These are phyloP conservation scores for Trichothecium roseum DNA, from an alignment of 2,329 filamentous ascomycete species.

Conservation along the genomic window DNA sequence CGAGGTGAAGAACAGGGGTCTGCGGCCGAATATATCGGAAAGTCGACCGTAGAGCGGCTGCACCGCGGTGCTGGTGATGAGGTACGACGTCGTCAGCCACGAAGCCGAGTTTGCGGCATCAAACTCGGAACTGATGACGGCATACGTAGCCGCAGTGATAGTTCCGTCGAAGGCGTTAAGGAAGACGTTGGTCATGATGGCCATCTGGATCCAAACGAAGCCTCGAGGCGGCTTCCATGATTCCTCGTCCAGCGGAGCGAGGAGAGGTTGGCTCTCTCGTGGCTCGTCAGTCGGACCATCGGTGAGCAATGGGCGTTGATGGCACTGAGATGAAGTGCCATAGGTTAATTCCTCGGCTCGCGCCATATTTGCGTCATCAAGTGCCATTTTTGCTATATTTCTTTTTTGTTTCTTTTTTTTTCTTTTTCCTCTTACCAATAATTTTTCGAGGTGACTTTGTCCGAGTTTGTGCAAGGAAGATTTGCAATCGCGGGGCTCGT, in stretches of 20 bases:
- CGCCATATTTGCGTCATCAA: neutral
- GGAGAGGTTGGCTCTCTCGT: constrained; percentile 13
- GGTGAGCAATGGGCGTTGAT: too few relatives aligned
- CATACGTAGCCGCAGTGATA: constrained; percentile 63
- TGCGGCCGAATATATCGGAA: constrained; percentile 59
- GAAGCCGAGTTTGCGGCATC: constrained; percentile 61
- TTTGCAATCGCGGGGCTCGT: too few relatives aligned
- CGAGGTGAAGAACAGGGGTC: constrained; percentile 53
- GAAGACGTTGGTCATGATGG: constrained; percentile 56
- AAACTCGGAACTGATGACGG: constrained; percentile 66
- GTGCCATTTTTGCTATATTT: too few relatives aligned
- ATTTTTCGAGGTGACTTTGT: constrained; percentile 1
- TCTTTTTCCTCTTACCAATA: too few relatives aligned
- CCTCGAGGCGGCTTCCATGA: constrained; percentile 37
- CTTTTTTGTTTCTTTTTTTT: too few relatives aligned
- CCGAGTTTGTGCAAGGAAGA: too few relatives aligned
- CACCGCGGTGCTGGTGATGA: constrained; percentile 61
- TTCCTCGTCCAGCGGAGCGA: constrained; percentile 11
- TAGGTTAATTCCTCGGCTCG: too few relatives aligned
- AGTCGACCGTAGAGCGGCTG: constrained; percentile 63
- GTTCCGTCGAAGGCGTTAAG: constrained; percentile 61
- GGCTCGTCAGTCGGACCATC: neutral
- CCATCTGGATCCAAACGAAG: constrained; percentile 49
- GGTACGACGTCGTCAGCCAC: constrained; percentile 64
- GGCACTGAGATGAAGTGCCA: too few relatives aligned